Percentiles rank a stretch among this genome's conserved stretches.
Evolutionary conservation across 2,329 filamentous ascomycete genomes (phyloP).

Genomic region (Iodosphaeria phyllophila): DNA sequence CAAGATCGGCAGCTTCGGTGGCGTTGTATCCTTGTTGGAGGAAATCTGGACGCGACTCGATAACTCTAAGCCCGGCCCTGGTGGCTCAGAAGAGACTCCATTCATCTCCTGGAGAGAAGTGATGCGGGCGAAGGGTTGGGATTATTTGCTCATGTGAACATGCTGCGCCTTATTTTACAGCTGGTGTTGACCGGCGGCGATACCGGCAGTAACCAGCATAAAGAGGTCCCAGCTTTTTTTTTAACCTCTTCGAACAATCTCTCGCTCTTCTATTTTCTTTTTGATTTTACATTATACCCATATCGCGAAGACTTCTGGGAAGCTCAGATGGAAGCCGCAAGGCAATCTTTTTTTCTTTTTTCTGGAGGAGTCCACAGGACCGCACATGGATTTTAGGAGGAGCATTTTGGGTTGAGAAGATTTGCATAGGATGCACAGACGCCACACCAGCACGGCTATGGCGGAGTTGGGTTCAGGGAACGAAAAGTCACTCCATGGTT

Average conservation of each 20-base stretch:
- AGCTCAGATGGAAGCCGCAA: constrained; percentile 14
- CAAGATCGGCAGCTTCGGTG: constrained; percentile 69
- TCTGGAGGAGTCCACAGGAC: too few species aligned
- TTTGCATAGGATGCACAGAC: too few species aligned
- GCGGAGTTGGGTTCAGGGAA: too few species aligned
- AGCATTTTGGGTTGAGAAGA: too few species aligned
- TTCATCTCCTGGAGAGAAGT: constrained; percentile 88
- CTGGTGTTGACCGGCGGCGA: constrained; percentile 21
- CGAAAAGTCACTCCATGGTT: too few species aligned
- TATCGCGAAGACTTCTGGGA: constrained; percentile 10
- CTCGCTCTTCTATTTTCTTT: constrained; percentile 9
- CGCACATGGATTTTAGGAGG: too few species aligned
- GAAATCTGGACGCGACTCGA: constrained; percentile 76
- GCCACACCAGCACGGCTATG: too few species aligned
- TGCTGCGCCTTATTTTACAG: constrained; percentile 10
- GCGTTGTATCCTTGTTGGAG: constrained; percentile 57
- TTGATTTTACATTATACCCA: constrained; percentile 7
- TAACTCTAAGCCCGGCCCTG: constrained; percentile 19
- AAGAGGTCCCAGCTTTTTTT: too few species aligned
- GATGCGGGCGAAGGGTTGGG: constrained; percentile 83
- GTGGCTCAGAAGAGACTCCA: constrained; percentile 24
- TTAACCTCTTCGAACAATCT: too few species aligned
- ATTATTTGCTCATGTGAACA: constrained; percentile 69
- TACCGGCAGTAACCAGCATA: too few species aligned
- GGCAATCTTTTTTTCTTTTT: too few species aligned